These are phyloP conservation scores for Solanum lycopersicoides DNA, from an alignment of 257 asterid genomes.

Conservation along the genomic window DNA sequence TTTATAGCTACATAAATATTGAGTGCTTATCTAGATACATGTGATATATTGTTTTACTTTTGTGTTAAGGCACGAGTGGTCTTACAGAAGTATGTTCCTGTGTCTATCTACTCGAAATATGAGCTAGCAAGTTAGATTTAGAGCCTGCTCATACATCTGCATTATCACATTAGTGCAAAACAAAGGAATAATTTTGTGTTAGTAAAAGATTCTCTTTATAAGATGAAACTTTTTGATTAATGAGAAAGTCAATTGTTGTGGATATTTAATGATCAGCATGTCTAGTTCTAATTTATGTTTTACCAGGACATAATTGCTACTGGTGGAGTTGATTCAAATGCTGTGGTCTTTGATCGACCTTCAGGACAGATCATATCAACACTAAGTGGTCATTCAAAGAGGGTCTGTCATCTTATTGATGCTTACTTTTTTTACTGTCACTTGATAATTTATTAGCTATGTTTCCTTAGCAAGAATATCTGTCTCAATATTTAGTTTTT, in stretches of 20 bases:
- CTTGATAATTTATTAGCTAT: neutral
- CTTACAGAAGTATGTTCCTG: neutral
- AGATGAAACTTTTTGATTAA: neutral
- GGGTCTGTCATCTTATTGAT: slow-evolving; percentile 33
- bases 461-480: neutral
- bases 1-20: neutral
- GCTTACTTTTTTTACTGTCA: neutral
- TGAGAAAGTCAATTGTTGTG: neutral
- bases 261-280: neutral
- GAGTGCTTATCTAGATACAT: neutral
- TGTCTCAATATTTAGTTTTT: neutral
- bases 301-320: slow-evolving; percentile 86
- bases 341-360: slow-evolving; percentile 72
- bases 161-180: neutral
- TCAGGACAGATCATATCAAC: slow-evolving; percentile 92
- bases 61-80: neutral
- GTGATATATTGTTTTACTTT: neutral
- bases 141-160: neutral
- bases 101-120: neutral
- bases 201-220: neutral
- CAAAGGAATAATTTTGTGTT: neutral
- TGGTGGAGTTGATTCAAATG: slow-evolving; percentile 84
- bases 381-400: slow-evolving; percentile 93
- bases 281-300: neutral
- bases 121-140: neutral